Conservation (phyloP, 805 yeast species). For the Teunomyces panamensis region DNA sequence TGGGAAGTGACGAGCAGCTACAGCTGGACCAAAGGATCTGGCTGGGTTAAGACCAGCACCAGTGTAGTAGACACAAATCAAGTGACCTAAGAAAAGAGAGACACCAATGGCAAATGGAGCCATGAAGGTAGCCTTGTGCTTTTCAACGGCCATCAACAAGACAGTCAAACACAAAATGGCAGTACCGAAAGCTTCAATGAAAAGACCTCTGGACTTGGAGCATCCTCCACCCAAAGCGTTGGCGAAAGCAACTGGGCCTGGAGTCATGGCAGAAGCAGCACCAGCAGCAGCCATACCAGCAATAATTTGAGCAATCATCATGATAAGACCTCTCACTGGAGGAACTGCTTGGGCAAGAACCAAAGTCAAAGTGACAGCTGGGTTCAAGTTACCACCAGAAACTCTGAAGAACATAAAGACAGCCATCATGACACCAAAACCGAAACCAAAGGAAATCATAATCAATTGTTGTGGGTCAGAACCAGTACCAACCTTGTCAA, state of each 20-base stretch:
- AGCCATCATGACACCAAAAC: slow-evolving; percentile 76
- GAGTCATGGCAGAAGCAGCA: slow-evolving; percentile 81
- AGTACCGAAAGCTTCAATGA: slow-evolving; percentile 81
- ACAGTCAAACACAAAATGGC: slow-evolving; percentile 72
- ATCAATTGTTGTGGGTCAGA: slow-evolving; percentile 65
- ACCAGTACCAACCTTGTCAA: slow-evolving; percentile 24
- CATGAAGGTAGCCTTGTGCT: slow-evolving; percentile 67
- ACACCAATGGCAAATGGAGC: slow-evolving; percentile 86
- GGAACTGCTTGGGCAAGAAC: slow-evolving; percentile 71
- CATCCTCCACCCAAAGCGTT: slow-evolving; percentile 70
- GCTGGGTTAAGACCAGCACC: slow-evolving; percentile 95
- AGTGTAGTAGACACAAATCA: slow-evolving; percentile 76
- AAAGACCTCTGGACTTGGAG: slow-evolving; percentile 71
- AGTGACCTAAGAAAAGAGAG: slow-evolving; percentile 76
- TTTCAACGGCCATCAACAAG: slow-evolving; percentile 79
- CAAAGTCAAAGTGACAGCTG: slow-evolving; percentile 77
- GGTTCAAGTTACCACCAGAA: slow-evolving; percentile 88
- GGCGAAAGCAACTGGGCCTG: slow-evolving; percentile 70
- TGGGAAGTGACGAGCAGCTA: slow-evolving; percentile 73
- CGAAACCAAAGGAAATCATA: slow-evolving; percentile 85
- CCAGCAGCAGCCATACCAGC: slow-evolving; percentile 94
- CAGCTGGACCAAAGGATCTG: slow-evolving; percentile 79
- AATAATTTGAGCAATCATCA: slow-evolving; percentile 66
- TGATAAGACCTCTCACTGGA: slow-evolving; percentile 64
- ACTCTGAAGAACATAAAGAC: slow-evolving; percentile 68